phyloP scores from a whole-genome alignment of 306 rosid species.

The Prunus davidiana region DNA sequence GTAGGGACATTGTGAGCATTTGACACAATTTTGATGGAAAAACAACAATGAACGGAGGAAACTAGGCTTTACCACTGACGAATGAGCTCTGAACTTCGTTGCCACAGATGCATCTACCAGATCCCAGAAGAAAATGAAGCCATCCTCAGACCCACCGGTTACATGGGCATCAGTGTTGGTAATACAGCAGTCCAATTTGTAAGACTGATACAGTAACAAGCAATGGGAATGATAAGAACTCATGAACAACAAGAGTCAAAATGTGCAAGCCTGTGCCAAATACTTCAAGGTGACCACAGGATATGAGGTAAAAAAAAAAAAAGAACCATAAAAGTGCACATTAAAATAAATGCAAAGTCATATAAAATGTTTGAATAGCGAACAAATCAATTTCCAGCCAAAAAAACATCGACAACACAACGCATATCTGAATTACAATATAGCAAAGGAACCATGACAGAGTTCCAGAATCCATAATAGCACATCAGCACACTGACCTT shows the following conservation, averaged over 20 bases:
- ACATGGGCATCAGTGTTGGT: slow-evolving; percentile 88
- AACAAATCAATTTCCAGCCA: neutral
- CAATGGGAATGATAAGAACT: slow-evolving; percentile 22
- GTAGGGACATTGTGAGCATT: slow-evolving; percentile 13
- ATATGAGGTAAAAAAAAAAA: neutral
- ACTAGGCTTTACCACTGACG: slow-evolving; percentile 62
- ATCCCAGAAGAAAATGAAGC: slow-evolving; percentile 85
- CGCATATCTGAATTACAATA: neutral
- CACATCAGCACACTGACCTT: slow-evolving; percentile 56
- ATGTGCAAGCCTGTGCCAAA: neutral
- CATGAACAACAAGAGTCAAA: slow-evolving; percentile 1
- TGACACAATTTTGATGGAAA: slow-evolving; percentile 1
- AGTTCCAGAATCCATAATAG: slow-evolving; percentile 14
- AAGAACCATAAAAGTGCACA: neutral
- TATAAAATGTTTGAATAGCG: neutral
- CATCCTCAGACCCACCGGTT: slow-evolving; percentile 92
- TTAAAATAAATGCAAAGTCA: neutral
- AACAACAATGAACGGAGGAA: neutral
- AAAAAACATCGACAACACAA: neutral
- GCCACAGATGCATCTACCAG: slow-evolving; percentile 85
- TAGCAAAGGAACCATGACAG: neutral
- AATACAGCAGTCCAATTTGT: slow-evolving; percentile 91
- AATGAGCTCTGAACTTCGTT: slow-evolving; percentile 75
- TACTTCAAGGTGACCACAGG: neutral
- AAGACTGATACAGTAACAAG: slow-evolving; percentile 50